Evolutionary conservation across 129 eudicot genomes (phyloP).

Genomic region (Calendula officinalis): DNA sequence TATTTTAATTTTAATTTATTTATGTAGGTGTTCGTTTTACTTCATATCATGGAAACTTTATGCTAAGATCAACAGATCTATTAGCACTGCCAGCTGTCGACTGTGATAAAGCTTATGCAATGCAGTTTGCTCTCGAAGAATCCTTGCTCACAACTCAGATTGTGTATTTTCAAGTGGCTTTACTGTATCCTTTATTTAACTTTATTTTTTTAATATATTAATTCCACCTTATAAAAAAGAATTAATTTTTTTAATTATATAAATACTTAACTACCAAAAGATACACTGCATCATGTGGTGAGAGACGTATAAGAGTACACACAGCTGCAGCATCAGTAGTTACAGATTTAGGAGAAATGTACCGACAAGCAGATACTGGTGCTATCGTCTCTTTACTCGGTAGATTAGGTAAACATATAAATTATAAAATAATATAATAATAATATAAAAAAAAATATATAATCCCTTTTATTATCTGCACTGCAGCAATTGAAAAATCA

Average conservation of each 20-base stretch:
- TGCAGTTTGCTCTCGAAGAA: constrained; percentile 95
- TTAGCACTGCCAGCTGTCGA: constrained; percentile 98
- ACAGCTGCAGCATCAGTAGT: constrained; percentile 99
- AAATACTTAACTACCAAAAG: constrained; percentile 61
- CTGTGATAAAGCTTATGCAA: constrained; percentile 98
- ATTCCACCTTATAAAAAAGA: too few relatives aligned
- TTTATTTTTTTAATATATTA: not conserved
- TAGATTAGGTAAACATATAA: constrained; percentile 78
- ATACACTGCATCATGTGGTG: constrained; percentile 96
- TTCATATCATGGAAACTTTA: constrained; percentile 96
- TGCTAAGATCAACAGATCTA: constrained; percentile 96
- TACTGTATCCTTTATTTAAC: constrained; percentile 86
- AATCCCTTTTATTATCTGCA: constrained; percentile 31
- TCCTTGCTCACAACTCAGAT: constrained; percentile 77
- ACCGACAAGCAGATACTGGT: constrained; percentile 95
- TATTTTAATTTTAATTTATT: constrained; percentile 3
- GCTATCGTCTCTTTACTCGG: constrained; percentile 76
- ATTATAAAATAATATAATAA: not conserved
- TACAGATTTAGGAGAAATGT: constrained; percentile 93
- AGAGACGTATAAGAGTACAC: constrained; percentile 98
- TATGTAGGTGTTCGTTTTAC: constrained; percentile 83
- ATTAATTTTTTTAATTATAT: not conserved
- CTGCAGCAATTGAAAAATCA: constrained; percentile 87
- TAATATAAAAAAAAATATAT: not conserved
- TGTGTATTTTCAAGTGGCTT: constrained; percentile 92